phyloP scores from a whole-genome alignment of 768 basidiomycete genomes.

The Pulveroboletus sp. region DNA sequence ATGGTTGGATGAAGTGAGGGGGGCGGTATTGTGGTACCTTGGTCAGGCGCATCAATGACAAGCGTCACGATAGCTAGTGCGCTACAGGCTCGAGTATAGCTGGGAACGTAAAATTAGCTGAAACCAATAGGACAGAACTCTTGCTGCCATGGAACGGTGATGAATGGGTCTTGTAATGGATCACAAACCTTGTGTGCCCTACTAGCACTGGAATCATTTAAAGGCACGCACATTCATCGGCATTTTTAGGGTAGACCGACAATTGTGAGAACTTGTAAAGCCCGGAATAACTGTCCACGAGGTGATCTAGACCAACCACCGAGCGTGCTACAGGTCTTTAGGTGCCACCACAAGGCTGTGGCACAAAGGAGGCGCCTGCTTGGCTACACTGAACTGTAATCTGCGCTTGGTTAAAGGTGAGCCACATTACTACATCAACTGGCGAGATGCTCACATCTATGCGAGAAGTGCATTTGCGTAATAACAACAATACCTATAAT shows the following conservation, averaged over 20 bases:
- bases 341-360: not conserved
- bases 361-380: not conserved
- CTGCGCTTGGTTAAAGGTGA: slow-evolving; percentile 1
- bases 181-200: no score
- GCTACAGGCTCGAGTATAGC: no score
- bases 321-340: not conserved
- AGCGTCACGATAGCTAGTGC: not conserved
- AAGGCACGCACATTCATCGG: no score
- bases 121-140: no score
- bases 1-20: slow-evolving; percentile 46
- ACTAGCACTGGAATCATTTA: no score
- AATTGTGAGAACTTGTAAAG: slow-evolving; percentile 1
- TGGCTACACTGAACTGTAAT: not conserved
- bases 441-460: not conserved
- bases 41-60: slow-evolving; percentile 9
- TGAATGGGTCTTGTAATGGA: no score
- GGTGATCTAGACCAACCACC: slow-evolving; percentile 1
- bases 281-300: not conserved
- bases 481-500: slow-evolving; percentile 3
- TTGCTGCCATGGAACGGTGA: no score
- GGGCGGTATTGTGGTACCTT: slow-evolving; percentile 33
- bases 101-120: no score
- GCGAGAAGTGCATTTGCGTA: not conserved
- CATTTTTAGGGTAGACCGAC: not conserved
- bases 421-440: not conserved